Base-by-base conservation (phyloP, 2,329 filamentous ascomycete species). In the Fusarium falciforme region DNA sequence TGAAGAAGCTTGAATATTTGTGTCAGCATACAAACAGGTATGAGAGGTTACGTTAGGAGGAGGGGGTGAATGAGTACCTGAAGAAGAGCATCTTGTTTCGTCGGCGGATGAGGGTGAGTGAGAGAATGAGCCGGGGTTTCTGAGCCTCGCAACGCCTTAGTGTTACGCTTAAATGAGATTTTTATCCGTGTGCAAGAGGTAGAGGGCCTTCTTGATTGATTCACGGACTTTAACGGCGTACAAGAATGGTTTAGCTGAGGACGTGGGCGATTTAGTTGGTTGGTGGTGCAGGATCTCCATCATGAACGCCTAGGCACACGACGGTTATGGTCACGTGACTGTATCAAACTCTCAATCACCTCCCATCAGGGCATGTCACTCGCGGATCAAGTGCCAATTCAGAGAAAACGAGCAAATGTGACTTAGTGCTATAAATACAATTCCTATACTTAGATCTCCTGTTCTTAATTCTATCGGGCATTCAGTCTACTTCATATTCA, bases 1-100 rank as follows among this genome's bases (percentile, higher is more conserved):
- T 98, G 91, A 98, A 98, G 88, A 98, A 98, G 87, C 94, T 96
- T 5, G 6, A 49, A n/a, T 6, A 29, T 7, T n/a, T 2, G 5
- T 20, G 47, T 52, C 2, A 52, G 47, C 3, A 40, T 1, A 16
- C 2, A 11, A 61, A 36, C 17, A 20, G 17, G 11, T 7, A 36
- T 36, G 11, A 9, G 35, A 33, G 16, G 27, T n/a, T 5, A 11
- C 47, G 17, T 14, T 27, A 17, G 25, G 42, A 58, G 6, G 27
- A 40, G 35, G 42, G 49, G 27, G 2, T n/a, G 31, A 61, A 5
- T 42, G 29, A 78, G 65, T 70, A 85, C 84, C 84, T 86, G 76
- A 86, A 86, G 79, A 86, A 86, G 72, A 86, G 82, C 84, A 86
- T 86, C 58, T 74, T 84, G 42, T 72, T 57, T 74, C 84, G 42